A percentile compares a stretch with the other conserved stretches of the same genome.
phyloP scores from a whole-genome alignment of 2,329 filamentous ascomycete species.

The Ilyonectria sp. region DNA sequence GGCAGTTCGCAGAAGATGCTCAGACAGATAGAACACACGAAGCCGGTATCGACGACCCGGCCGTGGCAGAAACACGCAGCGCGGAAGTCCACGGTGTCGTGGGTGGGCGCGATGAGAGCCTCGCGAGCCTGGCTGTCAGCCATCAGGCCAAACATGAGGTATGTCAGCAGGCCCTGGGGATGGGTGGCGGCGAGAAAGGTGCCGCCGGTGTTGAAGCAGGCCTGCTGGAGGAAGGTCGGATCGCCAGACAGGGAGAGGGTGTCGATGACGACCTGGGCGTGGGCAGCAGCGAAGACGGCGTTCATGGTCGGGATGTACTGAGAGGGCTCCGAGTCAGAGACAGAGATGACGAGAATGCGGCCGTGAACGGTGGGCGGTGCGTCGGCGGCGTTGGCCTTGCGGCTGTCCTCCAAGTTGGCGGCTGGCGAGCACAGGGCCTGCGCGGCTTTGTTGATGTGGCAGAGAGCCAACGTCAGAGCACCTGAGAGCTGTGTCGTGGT shows the following conservation, averaged over 20 bases:
- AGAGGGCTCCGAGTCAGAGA: constrained; percentile 86
- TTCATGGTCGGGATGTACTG: constrained; percentile 99
- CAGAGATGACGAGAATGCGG: constrained; percentile 90
- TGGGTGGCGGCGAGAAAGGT: constrained; percentile 68
- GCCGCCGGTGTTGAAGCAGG: constrained; percentile 74
- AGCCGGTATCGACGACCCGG: constrained; percentile 90
- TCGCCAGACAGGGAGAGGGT: constrained; percentile 88
- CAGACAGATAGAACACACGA: constrained; percentile 95
- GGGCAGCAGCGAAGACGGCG: constrained; percentile 93
- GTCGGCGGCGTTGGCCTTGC: constrained; percentile 51
- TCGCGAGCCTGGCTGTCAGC: constrained; percentile 71
- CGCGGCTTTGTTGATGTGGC: constrained; percentile 89
- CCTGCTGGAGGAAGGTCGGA: constrained; percentile 95
- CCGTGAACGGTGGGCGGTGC: constrained; percentile 54
- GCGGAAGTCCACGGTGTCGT: constrained; percentile 92
- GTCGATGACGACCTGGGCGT: constrained; percentile 90
- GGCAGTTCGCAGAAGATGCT: constrained; percentile 88
- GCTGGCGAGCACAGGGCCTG: constrained; percentile 75
- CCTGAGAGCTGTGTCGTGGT: constrained; percentile 92
- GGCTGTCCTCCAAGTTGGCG: constrained; percentile 55
- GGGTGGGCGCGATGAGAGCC: constrained; percentile 82
- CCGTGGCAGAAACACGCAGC: constrained; percentile 99
- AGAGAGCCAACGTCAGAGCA: constrained; percentile 89
- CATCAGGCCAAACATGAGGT: constrained; percentile 94
- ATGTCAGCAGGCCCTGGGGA: constrained; percentile 85